These are phyloP conservation scores for Carex pumila DNA, from an alignment of 176 grass and related monocot species.

Conservation along the genomic window DNA sequence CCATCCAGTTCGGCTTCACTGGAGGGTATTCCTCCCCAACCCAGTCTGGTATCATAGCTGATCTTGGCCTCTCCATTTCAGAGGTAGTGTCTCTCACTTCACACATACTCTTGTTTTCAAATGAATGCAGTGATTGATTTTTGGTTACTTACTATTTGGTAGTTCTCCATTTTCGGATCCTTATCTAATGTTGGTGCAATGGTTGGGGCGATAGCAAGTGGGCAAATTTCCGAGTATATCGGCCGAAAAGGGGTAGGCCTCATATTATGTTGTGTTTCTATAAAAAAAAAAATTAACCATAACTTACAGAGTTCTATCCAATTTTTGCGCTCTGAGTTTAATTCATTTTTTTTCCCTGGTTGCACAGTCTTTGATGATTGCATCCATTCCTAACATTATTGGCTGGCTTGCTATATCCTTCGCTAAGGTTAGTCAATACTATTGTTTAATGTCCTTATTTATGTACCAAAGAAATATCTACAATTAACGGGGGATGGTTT, in stretches of 20 bases:
- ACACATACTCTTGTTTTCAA: neutral
- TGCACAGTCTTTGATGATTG: slow-evolving; percentile 84
- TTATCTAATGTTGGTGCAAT: slow-evolving; percentile 92
- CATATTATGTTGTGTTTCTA: neutral
- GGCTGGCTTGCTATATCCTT: slow-evolving; percentile 96
- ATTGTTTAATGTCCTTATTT: neutral
- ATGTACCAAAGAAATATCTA: neutral
- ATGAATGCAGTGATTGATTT: neutral
- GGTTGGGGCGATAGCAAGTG: slow-evolving; percentile 86
- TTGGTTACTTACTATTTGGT: neutral
- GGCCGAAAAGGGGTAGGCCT: slow-evolving; percentile 76
- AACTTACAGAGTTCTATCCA: neutral
- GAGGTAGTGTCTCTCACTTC: slow-evolving; percentile 30
- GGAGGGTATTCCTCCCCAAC: slow-evolving; percentile 83
- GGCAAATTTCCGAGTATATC: slow-evolving; percentile 89
- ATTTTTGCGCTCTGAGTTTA: neutral
- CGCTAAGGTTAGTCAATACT: slow-evolving; percentile 49
- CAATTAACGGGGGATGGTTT: neutral
- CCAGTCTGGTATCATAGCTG: slow-evolving; percentile 59
- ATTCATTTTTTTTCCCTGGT: neutral
- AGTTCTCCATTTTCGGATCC: slow-evolving; percentile 96
- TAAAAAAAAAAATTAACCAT: neutral
- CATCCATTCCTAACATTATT: slow-evolving; percentile 85
- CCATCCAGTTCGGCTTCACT: slow-evolving; percentile 97
- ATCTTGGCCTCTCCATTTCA: slow-evolving; percentile 73